Percentiles rank a stretch among this genome's conserved stretches.
These are phyloP conservation scores for cucumber (Cucumis sativus) DNA, from an alignment of 306 rosid species.

Conservation along the genomic window Cucumber_9930_V3 NC_026660.2:15314501-15315000, in stretches of 20 bases:
- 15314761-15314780: neutral
- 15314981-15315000: neutral
- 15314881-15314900: conserved; percentile 68
- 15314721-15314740: neutral
- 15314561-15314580: conserved; percentile 96
- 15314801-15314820: conserved; percentile 85
- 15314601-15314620: conserved; percentile 85
- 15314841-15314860: conserved; percentile 78
- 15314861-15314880: conserved; percentile 74
- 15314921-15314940: conserved; percentile 22
- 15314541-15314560: conserved; percentile 6
- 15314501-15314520: neutral
- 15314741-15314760: neutral
- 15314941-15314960: neutral
- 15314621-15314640: conserved; percentile 98
- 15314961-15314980: neutral
- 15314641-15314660: conserved; percentile 84
- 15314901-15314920: conserved; percentile 56
- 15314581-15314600: conserved; percentile 87
- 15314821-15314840: conserved; percentile 73
- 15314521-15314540: neutral
- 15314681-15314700: conserved; percentile 71
- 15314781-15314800: conserved; percentile 4
- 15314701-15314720: conserved; percentile 65
- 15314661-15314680: conserved; percentile 93